phyloP scores from a whole-genome alignment of 2,329 filamentous ascomycete genomes.

The Xenoacremonium recifei region DNA sequence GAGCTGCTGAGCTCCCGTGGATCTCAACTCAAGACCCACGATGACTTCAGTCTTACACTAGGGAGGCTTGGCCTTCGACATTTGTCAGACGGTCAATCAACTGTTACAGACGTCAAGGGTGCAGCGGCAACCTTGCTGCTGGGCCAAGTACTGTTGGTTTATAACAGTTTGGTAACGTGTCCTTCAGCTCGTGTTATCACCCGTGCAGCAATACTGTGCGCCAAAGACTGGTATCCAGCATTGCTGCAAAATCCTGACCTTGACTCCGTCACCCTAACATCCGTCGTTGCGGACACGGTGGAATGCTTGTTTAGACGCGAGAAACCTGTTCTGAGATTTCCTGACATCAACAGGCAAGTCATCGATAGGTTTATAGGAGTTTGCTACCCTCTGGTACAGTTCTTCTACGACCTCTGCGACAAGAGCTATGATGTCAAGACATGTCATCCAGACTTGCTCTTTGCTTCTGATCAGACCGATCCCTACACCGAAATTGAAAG shows the following conservation, averaged over 20 bases:
- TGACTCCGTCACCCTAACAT: constrained; percentile 9
- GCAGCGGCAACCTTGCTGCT: constrained; percentile 5
- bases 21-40: neutral
- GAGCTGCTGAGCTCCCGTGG: constrained; percentile 4
- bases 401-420: constrained; percentile 12
- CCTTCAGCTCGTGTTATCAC: constrained; percentile 6
- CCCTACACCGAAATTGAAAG: constrained; percentile 9
- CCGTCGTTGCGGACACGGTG: constrained; percentile 11
- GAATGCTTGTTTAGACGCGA: constrained; percentile 13
- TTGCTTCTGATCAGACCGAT: no score
- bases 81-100: neutral
- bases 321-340: constrained; percentile 6
- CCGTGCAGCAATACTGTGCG: constrained; percentile 1
- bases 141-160: constrained; percentile 9
- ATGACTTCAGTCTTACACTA: neutral
- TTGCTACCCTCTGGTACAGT: constrained; percentile 6
- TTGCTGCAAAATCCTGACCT: constrained; percentile 5
- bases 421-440: constrained; percentile 5
- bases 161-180: constrained; percentile 5
- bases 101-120: neutral
- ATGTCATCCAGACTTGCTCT: no score
- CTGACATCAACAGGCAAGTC: neutral
- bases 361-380: constrained; percentile 12
- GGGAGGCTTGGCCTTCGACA: constrained; percentile 4
- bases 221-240: constrained; percentile 8